Conservation (phyloP, 371 early-diverging fungal genomes). For the Apophysomyces trapeziformis region DNA sequence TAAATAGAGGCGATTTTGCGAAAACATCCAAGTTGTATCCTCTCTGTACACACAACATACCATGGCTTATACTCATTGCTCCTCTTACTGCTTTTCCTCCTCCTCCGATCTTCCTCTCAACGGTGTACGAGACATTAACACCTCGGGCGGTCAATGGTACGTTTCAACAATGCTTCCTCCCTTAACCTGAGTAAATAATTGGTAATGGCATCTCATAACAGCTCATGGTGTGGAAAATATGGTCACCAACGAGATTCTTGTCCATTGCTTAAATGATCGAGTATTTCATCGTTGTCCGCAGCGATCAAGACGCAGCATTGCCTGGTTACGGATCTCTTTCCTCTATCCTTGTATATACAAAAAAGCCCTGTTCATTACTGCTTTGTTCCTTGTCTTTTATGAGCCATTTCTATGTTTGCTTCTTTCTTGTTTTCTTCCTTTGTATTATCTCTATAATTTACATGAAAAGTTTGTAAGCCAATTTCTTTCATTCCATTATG, state of each 20-base stretch:
- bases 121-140: slow-evolving; percentile 13
- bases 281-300: not conserved
- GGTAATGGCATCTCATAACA: not conserved
- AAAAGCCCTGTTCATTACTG: no score
- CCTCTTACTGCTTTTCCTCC: not conserved
- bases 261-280: slow-evolving; percentile 23
- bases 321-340: no score
- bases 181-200: not conserved
- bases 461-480: no score
- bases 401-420: no score
- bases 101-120: slow-evolving; percentile 4
- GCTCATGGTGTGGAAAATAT: slow-evolving; percentile 34
- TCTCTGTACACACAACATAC: not conserved
- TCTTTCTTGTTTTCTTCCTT: no score
- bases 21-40: not conserved
- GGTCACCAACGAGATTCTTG: slow-evolving; percentile 22
- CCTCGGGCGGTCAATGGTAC: slow-evolving; percentile 29
- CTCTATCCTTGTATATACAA: no score
- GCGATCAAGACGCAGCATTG: no score
- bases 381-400: no score
- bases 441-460: no score
- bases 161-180: not conserved
- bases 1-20: not conserved
- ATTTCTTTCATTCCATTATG: no score
- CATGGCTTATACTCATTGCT: not conserved